Conservation (phyloP, 2,329 filamentous ascomycete species). For the Phaeosphaeriaceae sp. region DNA sequence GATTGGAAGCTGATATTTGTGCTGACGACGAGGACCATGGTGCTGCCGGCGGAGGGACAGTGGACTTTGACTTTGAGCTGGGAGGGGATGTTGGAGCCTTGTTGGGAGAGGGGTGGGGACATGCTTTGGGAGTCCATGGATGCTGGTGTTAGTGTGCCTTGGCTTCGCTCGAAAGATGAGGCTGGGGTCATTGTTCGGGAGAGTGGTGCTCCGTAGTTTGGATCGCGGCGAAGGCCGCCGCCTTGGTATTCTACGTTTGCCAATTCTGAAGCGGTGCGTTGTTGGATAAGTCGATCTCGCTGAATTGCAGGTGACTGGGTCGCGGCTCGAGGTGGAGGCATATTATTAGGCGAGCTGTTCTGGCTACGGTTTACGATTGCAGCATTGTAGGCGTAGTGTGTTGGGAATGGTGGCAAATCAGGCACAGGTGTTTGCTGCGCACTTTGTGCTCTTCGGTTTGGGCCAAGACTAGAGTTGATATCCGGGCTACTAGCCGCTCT, state of each 20-base stretch:
- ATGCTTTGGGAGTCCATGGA: slow-evolving; percentile 48
- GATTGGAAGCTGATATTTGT: slow-evolving; percentile 95
- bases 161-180: slow-evolving; percentile 47
- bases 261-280: slow-evolving; percentile 43
- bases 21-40: slow-evolving; percentile 93
- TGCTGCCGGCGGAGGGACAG: slow-evolving; percentile 77
- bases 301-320: slow-evolving; percentile 75
- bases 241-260: slow-evolving; percentile 49
- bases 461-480: slow-evolving; percentile 68
- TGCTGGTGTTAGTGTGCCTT: slow-evolving; percentile 44
- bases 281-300: slow-evolving; percentile 61
- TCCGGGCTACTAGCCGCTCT: slow-evolving; percentile 95
- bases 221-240: slow-evolving; percentile 39
- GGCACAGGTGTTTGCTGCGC: slow-evolving; percentile 48
- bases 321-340: slow-evolving; percentile 72
- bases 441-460: slow-evolving; percentile 64
- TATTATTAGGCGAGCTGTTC: slow-evolving; percentile 75
- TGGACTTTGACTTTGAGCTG: slow-evolving; percentile 97
- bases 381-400: slow-evolving; percentile 63
- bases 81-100: slow-evolving; percentile 58
- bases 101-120: slow-evolving; percentile 43
- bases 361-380: slow-evolving; percentile 76
- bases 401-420: slow-evolving; percentile 62
- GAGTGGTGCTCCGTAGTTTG: slow-evolving; percentile 30
- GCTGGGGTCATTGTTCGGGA: slow-evolving; percentile 47